Base-by-base conservation (phyloP, 108 stramenopile genomes). In the Nitzschia putrida region DNA sequence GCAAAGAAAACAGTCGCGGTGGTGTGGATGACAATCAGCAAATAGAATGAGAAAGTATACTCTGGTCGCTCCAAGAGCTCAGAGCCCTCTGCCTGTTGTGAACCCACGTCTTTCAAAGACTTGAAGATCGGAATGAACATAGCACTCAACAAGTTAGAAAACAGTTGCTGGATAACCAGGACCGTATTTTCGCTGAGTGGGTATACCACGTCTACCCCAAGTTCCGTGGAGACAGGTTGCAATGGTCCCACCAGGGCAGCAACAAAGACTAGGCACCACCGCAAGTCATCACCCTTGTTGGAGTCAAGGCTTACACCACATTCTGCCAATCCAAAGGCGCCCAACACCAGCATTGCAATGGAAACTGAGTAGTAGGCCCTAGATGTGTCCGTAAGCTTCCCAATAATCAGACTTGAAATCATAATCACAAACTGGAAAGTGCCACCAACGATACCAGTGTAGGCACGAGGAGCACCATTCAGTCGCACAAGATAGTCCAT, bases 41-140 rank as follows among this genome's bases (percentile, higher is more conserved):
- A 66, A 63, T 87, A 90, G 65, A 94, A 94, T 5, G 90, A 91
- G 52, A 94, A 92, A 2, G 90, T 91, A 57, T 88, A 94, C 22
- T 87, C 73, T 18, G 93, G 93, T 11, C 82, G 75, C 25, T 84
- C 83, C 56, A 64, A 69, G 41, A 80, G 53, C 20, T 84, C 83
- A 7, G 59, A 51, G 12, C 69, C 81, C 26, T 87, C 86, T 39
- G 71, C 61, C 39, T 47, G 26, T 7, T 45, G 50, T 16, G 81
- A 82, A 18, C 90, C 88, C 44, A 90, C 82, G 54, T 92, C 76
- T 61, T 85, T 82, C 57, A 94, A 65, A 0, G 77, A 66, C 69
- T 94, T 84, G 76, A 94, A 94, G n/a, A 86, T 57, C 8, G 93
- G 93, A 70, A 94, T 92, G 72, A 94, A 94, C 12, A 85, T 22